These are phyloP conservation scores for Lactarius sp. DNA, from an alignment of 768 basidiomycete genomes.

Conservation along the genomic window DNA sequence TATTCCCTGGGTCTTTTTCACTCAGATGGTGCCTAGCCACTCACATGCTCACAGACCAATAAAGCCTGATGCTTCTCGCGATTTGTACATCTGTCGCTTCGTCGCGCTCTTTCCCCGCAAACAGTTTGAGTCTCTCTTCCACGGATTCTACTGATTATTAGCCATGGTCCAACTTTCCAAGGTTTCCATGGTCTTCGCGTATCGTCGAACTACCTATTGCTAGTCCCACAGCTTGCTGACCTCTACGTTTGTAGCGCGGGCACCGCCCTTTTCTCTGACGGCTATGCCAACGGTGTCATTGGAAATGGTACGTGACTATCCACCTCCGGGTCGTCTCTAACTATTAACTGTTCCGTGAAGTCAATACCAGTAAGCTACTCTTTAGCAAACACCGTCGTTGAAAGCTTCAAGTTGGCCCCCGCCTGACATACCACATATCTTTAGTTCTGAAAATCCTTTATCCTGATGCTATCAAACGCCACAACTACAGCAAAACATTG, in stretches of 20 bases:
- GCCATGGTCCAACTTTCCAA: conserved; percentile 35
- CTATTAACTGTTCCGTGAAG: conserved; percentile 34
- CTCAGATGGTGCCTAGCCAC: not conserved
- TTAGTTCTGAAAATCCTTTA: conserved; percentile 71
- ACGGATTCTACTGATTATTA: not conserved
- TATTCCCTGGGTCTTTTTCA: not conserved
- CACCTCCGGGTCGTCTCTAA: not conserved
- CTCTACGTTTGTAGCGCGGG: conserved; percentile 52
- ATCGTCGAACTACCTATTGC: not conserved
- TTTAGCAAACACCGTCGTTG: not conserved
- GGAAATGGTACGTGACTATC: conserved; percentile 56
- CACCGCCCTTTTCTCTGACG: conserved; percentile 85
- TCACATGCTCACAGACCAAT: not conserved
- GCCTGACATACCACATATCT: conserved; percentile 9
- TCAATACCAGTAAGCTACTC: conserved; percentile 55
- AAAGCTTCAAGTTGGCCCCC: not conserved
- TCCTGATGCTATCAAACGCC: conserved; percentile 40
- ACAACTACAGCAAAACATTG: conserved; percentile 60
- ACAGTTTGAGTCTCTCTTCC: not conserved
- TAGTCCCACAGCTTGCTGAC: conserved; percentile 7
- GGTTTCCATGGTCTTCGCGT: conserved; percentile 86
- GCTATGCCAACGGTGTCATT: conserved; percentile 82
- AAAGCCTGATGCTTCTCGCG: conserved; percentile 3
- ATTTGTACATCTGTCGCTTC: not conserved
- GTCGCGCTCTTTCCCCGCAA: not conserved